Conservation (phyloP, 2,329 filamentous ascomycete species). For the Fusarium sp. region DNA sequence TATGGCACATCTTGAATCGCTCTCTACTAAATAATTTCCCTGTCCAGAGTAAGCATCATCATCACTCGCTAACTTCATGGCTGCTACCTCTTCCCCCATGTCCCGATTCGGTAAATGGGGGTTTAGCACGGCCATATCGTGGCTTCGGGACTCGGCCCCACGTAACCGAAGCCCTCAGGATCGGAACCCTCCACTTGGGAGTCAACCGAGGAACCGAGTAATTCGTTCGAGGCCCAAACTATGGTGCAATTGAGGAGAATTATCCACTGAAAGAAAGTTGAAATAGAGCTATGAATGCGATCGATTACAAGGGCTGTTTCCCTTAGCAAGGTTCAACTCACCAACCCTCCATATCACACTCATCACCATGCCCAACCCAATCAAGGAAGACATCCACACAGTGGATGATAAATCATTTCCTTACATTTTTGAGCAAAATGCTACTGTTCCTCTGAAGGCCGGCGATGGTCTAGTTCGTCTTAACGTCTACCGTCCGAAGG, state of each 20-base stretch:
- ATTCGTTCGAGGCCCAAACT: not conserved
- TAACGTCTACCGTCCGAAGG: constrained; percentile 25
- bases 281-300: constrained; percentile 15
- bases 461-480: constrained; percentile 16
- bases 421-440: constrained; percentile 39
- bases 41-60: not conserved
- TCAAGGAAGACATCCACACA: constrained; percentile 46
- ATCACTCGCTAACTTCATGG: no score
- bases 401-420: constrained; percentile 46
- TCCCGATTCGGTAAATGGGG: not conserved
- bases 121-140: not conserved
- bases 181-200: constrained; percentile 35
- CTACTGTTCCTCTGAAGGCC: constrained; percentile 19
- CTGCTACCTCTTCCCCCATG: not conserved
- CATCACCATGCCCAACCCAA: constrained; percentile 50
- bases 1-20: no score
- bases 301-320: not conserved
- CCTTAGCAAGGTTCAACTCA: not conserved
- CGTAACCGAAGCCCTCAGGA: constrained; percentile 6
- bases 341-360: not conserved
- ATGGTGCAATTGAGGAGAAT: constrained; percentile 11
- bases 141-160: constrained; percentile 38
- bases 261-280: not conserved
- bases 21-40: constrained; percentile 6
- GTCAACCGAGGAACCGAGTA: constrained; percentile 7